phyloP scores from a whole-genome alignment of 2,329 filamentous ascomycete genomes.

The Zymoseptoria pseudotritici region DNA sequence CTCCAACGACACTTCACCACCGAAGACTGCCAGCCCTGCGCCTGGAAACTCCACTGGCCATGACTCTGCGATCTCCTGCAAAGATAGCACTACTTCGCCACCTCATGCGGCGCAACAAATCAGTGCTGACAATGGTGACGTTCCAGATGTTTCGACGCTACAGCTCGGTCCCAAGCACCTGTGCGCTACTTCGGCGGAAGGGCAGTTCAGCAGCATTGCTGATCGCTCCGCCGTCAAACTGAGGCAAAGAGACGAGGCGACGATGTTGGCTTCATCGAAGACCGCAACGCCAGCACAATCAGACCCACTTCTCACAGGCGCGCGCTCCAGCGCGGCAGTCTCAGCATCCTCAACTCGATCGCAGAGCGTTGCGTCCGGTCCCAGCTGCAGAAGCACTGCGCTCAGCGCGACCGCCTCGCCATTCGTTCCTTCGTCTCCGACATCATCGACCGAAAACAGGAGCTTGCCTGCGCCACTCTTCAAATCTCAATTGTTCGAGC shows the following conservation, averaged over 20 bases:
- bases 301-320: background rate
- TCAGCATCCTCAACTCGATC: background rate
- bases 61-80: background rate
- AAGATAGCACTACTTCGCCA: background rate
- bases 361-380: background rate
- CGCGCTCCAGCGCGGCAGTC: background rate
- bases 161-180: background rate
- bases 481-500: conserved; percentile 6
- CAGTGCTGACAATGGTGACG: background rate
- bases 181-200: background rate
- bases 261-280: background rate
- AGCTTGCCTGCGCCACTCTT: background rate
- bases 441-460: background rate
- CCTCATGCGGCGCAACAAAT: background rate
- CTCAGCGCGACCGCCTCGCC: background rate
- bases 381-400: background rate
- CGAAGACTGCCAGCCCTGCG: background rate
- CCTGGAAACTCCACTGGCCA: too few species aligned
- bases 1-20: background rate
- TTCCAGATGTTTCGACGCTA: background rate
- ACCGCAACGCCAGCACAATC: background rate
- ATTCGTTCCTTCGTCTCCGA: background rate
- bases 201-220: background rate
- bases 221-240: background rate
- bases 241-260: too few species aligned